Evolutionary conservation across 1,284 basidiomycete genomes (phyloP), one percentile per base, ranked within the genome.

Genomic region (Ustilago sp.): DNA sequence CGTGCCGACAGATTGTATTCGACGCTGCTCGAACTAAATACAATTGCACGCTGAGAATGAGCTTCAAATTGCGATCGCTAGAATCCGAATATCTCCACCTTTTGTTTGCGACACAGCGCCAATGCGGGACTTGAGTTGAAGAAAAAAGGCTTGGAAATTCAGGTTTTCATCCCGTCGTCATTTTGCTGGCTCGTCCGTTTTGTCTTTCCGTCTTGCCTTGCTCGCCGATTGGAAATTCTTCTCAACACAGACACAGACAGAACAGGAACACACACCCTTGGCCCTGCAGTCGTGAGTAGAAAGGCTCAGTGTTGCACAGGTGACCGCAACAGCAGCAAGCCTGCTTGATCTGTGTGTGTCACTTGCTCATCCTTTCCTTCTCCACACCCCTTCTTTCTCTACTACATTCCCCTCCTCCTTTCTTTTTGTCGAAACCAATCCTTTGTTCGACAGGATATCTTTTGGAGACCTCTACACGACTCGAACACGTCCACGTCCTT

Each of bases 11-110:
- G 43, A 19, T 45, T 4, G 35, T 43, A 58, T 17, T 39, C 19
- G 23, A 35, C 28, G 11, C 36, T 15, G 54, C 36, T 39, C 9
- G 2, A 23, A 28, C 43, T 56, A 39, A 28, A 56, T 41, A 15
- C 39, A 28, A 56, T 41, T 31, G 12, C 1, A 47, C 17, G 34
- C 35, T 19, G 59, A 32, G 17, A 45, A 56, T 2, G 13, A 38
- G 8, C 28, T 3, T 39, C 36, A 41, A 23, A 39, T n/a, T 39
- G 48, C 58, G 58, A 59, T 63, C 61, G 55, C 41, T 48, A 31
- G 47, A 59, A 43, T 55, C 62, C 68, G 59, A 70, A 58, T 65
- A 69, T 38, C 67, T 70, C 62, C 68, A 70, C 52, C 51, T 61
- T 52, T 61, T 52, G 57, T 23, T 55, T 61, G 48, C 62, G 52